Evolutionary conservation across 768 basidiomycete species (phyloP).

Genomic region (Porphyrellus cyaneotinctus): DNA sequence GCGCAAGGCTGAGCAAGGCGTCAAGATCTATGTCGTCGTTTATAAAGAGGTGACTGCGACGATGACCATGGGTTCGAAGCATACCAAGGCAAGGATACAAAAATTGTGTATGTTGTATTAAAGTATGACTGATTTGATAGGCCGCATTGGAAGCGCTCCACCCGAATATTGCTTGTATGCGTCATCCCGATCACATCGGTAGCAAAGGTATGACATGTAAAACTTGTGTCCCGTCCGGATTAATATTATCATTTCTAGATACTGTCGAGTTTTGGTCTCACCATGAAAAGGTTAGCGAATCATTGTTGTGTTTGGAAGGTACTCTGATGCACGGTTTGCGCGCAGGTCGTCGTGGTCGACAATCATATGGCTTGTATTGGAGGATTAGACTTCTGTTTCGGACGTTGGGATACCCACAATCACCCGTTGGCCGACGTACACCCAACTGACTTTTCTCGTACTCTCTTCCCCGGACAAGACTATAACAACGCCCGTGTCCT

Average conservation of each 20-base stretch:
- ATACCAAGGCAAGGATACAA: conserved; percentile 60
- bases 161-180: conserved; percentile 82
- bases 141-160: conserved; percentile 77
- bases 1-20: conserved; percentile 89
- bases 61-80: conserved; percentile 83
- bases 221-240: not conserved
- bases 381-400: conserved; percentile 94
- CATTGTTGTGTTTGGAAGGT: not conserved
- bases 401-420: conserved; percentile 92
- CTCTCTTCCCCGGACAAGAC: conserved; percentile 91
- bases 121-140: conserved; percentile 33
- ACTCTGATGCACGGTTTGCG: not conserved
- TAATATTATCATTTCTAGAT: conserved; percentile 38
- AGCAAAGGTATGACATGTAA: conserved; percentile 49
- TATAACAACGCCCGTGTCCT: conserved; percentile 86
- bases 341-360: conserved; percentile 74
- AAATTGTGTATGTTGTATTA: not conserved
- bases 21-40: conserved; percentile 85
- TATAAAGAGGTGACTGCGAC: conserved; percentile 97
- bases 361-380: conserved; percentile 85
- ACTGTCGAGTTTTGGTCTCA: conserved; percentile 87
- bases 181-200: conserved; percentile 88
- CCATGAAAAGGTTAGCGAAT: conserved; percentile 65
- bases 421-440: conserved; percentile 92
- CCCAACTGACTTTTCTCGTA: conserved; percentile 74